Conservation (phyloP, 495 filamentous ascomycete genomes). For the Penicillium coffeae region DNA sequence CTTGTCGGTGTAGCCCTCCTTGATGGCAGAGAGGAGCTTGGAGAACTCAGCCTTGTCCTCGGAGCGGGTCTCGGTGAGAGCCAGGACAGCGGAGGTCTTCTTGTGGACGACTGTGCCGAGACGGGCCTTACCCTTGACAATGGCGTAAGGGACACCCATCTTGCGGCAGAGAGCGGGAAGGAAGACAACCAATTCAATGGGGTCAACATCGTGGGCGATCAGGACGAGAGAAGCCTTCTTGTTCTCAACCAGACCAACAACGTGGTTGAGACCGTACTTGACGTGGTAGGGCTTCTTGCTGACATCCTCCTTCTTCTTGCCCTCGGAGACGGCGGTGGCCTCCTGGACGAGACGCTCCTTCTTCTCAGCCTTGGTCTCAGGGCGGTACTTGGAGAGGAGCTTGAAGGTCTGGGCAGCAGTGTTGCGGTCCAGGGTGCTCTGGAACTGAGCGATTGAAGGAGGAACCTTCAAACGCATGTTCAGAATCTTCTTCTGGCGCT, state of each 20-base stretch:
- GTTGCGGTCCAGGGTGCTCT: slow-evolving; percentile 96
- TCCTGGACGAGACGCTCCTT: slow-evolving; percentile 98
- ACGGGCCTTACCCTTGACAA: slow-evolving; percentile 99
- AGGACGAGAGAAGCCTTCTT: slow-evolving; percentile 98
- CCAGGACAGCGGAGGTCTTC: slow-evolving; percentile 98
- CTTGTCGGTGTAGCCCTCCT: slow-evolving; percentile 97
- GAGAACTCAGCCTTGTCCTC: slow-evolving; percentile 98
- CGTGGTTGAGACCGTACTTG: slow-evolving; percentile 99
- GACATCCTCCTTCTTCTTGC: slow-evolving; percentile 99
- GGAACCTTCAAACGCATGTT: slow-evolving; percentile 98
- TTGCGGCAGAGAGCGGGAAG: slow-evolving; percentile 98
- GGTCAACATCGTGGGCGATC: slow-evolving; percentile 99
- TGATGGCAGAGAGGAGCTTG: slow-evolving; percentile 93
- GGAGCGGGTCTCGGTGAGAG: slow-evolving; percentile 89
- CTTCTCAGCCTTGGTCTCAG: slow-evolving; percentile 99
- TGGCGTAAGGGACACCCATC: slow-evolving; percentile 99
- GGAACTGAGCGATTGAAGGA: slow-evolving; percentile 96
- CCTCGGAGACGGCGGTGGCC: slow-evolving; percentile 92
- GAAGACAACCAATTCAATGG: slow-evolving; percentile 99
- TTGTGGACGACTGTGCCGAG: slow-evolving; percentile 99
- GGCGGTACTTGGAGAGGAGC: slow-evolving; percentile 99
- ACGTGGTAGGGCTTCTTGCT: slow-evolving; percentile 99
- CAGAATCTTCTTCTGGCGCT: slow-evolving; percentile 99
- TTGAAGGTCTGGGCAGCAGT: slow-evolving; percentile 95
- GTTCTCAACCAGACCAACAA: slow-evolving; percentile 99